phyloP scores from a whole-genome alignment of 352 stramenopile genomes.

The Phytophthora melonis region DNA sequence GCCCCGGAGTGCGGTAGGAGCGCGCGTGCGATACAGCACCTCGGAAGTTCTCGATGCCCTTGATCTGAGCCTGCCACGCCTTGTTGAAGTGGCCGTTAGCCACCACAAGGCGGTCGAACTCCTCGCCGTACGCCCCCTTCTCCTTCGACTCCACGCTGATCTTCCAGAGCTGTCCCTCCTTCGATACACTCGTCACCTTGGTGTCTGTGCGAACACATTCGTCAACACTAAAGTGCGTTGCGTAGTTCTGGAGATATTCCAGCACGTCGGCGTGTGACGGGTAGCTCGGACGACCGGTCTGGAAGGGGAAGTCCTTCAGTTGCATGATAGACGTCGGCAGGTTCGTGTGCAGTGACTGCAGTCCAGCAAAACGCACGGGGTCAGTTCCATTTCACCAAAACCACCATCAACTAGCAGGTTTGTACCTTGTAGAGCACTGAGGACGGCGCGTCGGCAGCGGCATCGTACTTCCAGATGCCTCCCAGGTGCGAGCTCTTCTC shows the following conservation, averaged over 20 bases:
- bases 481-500: conserved; percentile 64
- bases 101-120: conserved; percentile 72
- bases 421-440: conserved; percentile 72
- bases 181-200: conserved; percentile 54
- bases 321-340: conserved; percentile 80
- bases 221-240: conserved; percentile 54
- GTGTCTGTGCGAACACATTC: conserved; percentile 55
- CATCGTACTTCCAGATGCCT: conserved; percentile 80
- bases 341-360: conserved; percentile 78
- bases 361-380: background rate
- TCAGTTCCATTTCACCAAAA: background rate
- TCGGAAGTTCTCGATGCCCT: conserved; percentile 57
- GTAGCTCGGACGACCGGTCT: conserved; percentile 53
- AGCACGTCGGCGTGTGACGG: conserved; percentile 66
- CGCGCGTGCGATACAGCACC: conserved; percentile 52
- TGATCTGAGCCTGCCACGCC: conserved; percentile 53
- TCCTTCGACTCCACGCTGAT: conserved; percentile 46
- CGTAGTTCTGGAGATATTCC: conserved; percentile 68
- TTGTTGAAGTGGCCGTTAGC: conserved; percentile 79
- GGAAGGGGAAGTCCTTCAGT: conserved; percentile 65
- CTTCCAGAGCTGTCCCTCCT: conserved; percentile 39
- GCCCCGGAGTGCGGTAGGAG: conserved; percentile 50
- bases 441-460: conserved; percentile 47
- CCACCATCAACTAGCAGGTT: background rate
- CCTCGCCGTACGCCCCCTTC: conserved; percentile 54